phyloP scores from a whole-genome alignment of 805 yeast species.

The Grigorovia yakushimaensis region DNA sequence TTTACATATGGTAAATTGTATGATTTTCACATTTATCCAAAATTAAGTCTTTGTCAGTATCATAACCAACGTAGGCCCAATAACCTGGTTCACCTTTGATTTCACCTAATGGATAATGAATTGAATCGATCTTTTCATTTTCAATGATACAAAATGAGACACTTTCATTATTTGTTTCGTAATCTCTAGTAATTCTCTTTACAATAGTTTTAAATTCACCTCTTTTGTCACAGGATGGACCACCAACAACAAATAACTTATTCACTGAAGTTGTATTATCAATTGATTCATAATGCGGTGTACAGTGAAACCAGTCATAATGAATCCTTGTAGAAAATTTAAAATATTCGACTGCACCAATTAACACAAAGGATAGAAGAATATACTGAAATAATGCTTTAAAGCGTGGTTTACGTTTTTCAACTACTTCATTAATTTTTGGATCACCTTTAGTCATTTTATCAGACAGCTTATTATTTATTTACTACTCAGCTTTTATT shows the following conservation, averaged over 20 bases:
- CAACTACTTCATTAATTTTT: conserved; percentile 1
- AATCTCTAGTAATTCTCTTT: conserved; percentile 31
- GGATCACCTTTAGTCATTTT: neutral
- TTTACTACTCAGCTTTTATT: neutral
- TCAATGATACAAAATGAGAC: conserved; percentile 32
- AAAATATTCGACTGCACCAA: conserved; percentile 36
- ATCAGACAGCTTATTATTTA: too few species aligned
- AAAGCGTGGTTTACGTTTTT: conserved; percentile 6
- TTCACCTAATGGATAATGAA: conserved; percentile 28
- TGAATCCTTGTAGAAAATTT: conserved; percentile 32
- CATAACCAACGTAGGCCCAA: conserved; percentile 26
- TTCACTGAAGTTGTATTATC: conserved; percentile 20
- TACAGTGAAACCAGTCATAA: conserved; percentile 39
- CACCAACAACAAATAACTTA: conserved; percentile 32
- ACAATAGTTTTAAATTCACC: conserved; percentile 34
- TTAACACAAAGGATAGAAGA: conserved; percentile 21
- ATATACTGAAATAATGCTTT: conserved; percentile 23
- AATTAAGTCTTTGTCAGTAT: conserved; percentile 16
- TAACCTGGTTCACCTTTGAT: conserved; percentile 30
- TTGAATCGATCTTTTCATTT: conserved; percentile 16
- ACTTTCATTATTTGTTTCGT: conserved; percentile 31
- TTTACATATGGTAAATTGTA: conserved; percentile 21
- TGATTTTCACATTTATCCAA: conserved; percentile 20
- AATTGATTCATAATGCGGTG: conserved; percentile 11
- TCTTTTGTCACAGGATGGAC: conserved; percentile 37